A percentile compares a stretch with the other conserved stretches of the same genome.
These are phyloP conservation scores for Physocladia obscura DNA, from an alignment of 192 early-diverging fungal genomes.

Conservation along the genomic window DNA sequence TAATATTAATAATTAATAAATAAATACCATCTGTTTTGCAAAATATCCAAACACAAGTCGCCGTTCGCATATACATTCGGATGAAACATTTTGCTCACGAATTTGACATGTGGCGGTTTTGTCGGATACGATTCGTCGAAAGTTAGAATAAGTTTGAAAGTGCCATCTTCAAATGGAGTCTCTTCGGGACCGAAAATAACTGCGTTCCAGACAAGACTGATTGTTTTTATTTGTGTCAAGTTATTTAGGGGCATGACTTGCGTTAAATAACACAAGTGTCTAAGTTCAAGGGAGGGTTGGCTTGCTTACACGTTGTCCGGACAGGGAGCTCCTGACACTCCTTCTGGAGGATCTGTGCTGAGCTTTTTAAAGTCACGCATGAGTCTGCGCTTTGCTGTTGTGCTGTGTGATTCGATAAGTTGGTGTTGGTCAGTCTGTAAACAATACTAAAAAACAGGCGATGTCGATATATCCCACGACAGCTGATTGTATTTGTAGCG, in stretches of 20 bases:
- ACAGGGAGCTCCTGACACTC: slow-evolving; percentile 86
- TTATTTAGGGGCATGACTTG: neutral
- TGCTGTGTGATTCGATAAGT: too few species aligned
- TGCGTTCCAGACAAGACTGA: slow-evolving; percentile 94
- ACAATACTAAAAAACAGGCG: too few species aligned
- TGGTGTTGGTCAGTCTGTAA: too few species aligned
- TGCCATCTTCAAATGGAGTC: slow-evolving; percentile 95
- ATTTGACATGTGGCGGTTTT: slow-evolving; percentile 93
- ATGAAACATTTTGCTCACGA: slow-evolving; percentile 95
- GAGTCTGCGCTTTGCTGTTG: slow-evolving; percentile 85
- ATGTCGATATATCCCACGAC: too few species aligned
- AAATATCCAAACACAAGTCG: slow-evolving; percentile 95
- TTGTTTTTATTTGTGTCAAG: neutral
- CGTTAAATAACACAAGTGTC: neutral
- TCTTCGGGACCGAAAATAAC: slow-evolving; percentile 95
- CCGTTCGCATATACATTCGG: slow-evolving; percentile 96
- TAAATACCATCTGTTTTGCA: slow-evolving; percentile 89
- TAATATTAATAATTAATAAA: neutral
- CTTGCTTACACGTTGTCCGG: slow-evolving; percentile 79
- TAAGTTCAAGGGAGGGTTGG: neutral
- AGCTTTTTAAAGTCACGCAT: slow-evolving; percentile 98
- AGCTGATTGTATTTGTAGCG: too few species aligned
- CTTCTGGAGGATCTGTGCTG: slow-evolving; percentile 87
- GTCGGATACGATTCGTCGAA: slow-evolving; percentile 99
- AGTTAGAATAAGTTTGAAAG: slow-evolving; percentile 88